Base-by-base conservation (phyloP, 495 filamentous ascomycete genomes). In the Evansstolkia leycettana region DNA sequence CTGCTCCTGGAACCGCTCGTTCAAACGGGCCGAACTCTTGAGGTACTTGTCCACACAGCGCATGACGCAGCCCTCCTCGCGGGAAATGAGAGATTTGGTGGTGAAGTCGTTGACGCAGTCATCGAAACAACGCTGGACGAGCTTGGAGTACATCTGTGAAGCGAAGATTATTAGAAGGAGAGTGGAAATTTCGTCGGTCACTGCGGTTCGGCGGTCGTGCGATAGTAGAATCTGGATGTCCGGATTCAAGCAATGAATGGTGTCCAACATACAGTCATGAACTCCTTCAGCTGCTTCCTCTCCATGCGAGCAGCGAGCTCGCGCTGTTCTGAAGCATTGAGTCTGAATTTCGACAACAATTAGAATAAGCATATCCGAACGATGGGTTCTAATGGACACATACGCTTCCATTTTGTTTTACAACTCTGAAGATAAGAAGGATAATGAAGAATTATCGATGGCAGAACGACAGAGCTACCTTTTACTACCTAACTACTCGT, bases 61-160 rank as follows among this genome's bases (percentile, higher is more conserved):
- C 66, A 82, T 76, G 40, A 94, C 74, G 62, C 92, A 96, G 47
- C 80, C 73, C 52, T 87, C 81, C 61, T 99, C 90, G 45, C 83
- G 78, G 41, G 73, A 65, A 36, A 78, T 75, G 20, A 99, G 74
- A 5, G 84, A 84, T 67, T 95, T 95, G 69, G 84, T 90, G 52
- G 86, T 93, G 74, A 99, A 99, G 68, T 95, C 89, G 58, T 85
- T 89, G 60, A 96, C 76, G 65, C 90, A 99, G 64, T 90, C 78
- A 53, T 85, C 80, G 70, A 98, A 98, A 73, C 90, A 98, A 55
- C 80, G 69, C 54, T 92, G 82, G 40, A 96, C 87, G 40, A 99
- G 79, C 63, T 82, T 85, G 55, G 85, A 89, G 68, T 95, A 96
- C 77, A 94, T 85, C 90, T 98, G 50, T 9, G 27, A 26, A 35